Base-by-base conservation (phyloP, 2,329 filamentous ascomycete species). In the Microascus cirrosus region DNA sequence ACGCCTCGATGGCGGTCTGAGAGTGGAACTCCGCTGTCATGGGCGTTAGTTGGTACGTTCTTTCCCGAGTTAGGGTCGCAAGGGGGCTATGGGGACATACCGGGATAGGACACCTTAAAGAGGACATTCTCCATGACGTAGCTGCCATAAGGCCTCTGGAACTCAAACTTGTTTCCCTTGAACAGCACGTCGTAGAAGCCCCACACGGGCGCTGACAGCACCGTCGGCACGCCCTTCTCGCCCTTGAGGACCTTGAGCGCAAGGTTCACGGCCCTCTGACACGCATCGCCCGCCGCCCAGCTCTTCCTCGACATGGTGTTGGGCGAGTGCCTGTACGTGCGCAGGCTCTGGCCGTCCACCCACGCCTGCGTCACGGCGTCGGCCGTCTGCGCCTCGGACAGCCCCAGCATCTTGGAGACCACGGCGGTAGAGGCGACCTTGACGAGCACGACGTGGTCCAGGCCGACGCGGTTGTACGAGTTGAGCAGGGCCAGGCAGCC, bases 41-140 rank as follows among this genome's bases (percentile, higher is more conserved):
- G 8, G 4, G 5, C 11, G 45, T 50, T 50, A 50, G 45, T 24
- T 12, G n/a, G 45, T n/a, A 5, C 39, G 15, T 45, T n/a, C 15
- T 45, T n/a, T 45, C 39, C 15, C n/a, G n/a, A 15, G 39, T 45
- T 2, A 42, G 3, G 15, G 12, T 4, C 18, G 12, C 8, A 28
- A 25, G 15, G 34, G 28, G 52, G 52, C 58, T 28, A 55, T 11
- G 20, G 20, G 24, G 12, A 50, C 81, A 71, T 78, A 90, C 89
- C 89, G 69, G 93, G 93, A 73, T 96, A 97, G 53, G 94, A 99
- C 61, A 99, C 94, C 84, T 99, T 99, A 87, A 99, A 99, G 63
- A 99, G 85, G 61, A 99, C 91, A 69, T 97, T 99, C 84, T 99
- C 94, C 94, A 99, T 99, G 64, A 99, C 94, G 74, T 99, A 99